Base-by-base conservation (phyloP, 805 yeast genomes). In the Teunomyces gatunensis region DNA sequence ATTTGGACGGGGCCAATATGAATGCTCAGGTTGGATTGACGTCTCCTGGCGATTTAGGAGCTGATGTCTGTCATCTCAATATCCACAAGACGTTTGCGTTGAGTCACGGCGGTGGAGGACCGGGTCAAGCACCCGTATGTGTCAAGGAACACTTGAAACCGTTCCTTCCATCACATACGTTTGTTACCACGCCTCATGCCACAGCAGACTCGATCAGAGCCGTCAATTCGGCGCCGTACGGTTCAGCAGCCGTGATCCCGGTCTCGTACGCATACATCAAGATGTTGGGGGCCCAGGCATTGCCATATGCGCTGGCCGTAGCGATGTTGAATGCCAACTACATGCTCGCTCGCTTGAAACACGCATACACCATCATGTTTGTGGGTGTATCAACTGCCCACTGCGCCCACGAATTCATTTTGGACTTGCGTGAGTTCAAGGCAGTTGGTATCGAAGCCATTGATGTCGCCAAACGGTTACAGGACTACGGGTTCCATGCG, bases 91-190 rank as follows among this genome's bases (percentile, higher is more conserved):
- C 99, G 0, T 94, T 94, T 75, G 90, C 97, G 40, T 89, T 94
- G 61, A 95, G 97, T 47, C 99, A 94, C 62, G 99, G 99, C 62
- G 99, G 99, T 64, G 99, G 99, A 65, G 99, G 99, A 37, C 99
- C 99, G 36, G 99, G 98, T 63, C 96, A 90, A 60, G 99, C 97
- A 15, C 98, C 98, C 44, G 94, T 94, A 54, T 89, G 98, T 77
- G 98, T 92, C 48, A 85, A 84, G 56, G 71, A 77, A 43, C 96
- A 89, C 67, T 75, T 94, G 58, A 79, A 77, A 39, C 88, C 89
- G 46, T 90, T 81, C 69, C 77, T 94, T 58, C 99, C 99, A 40
- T 73, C 75, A 11, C 97, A 94, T 68, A 78, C 80, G 18, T 73
- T 87, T 35, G 74, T 80, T 12, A 57, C 68, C 21, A 78, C 83